These are phyloP conservation scores for Chimonanthus salicifolius DNA, from an alignment of 164 flowering plant species.

Conservation along the genomic window DNA sequence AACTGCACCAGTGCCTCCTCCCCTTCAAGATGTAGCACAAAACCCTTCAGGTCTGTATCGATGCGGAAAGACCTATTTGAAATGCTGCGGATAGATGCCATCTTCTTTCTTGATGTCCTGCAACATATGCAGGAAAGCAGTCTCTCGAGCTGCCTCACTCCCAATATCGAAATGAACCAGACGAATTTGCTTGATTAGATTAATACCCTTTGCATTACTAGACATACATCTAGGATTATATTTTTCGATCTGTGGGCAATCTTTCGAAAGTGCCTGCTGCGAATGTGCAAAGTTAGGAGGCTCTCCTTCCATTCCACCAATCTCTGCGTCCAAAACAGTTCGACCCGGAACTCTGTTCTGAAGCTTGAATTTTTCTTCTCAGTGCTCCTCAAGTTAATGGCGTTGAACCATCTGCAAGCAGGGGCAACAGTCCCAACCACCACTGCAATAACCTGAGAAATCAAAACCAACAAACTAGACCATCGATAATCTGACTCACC, in stretches of 20 bases:
- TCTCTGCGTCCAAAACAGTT: slow-evolving; percentile 38
- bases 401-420: background rate
- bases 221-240: slow-evolving; percentile 17
- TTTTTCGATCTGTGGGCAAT: background rate
- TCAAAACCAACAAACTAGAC: slow-evolving; percentile 17
- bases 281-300: background rate
- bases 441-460: background rate
- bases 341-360: slow-evolving; percentile 22
- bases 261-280: background rate
- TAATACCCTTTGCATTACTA: slow-evolving; percentile 29
- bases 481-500: slow-evolving; percentile 55
- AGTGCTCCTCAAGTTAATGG: background rate
- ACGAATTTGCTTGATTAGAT: slow-evolving; percentile 40
- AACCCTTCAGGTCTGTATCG: background rate
- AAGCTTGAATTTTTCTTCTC: background rate
- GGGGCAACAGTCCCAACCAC: background rate
- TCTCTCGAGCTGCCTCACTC: slow-evolving; percentile 15
- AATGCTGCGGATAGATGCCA: slow-evolving; percentile 6
- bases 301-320: slow-evolving; percentile 35
- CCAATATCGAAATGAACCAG: slow-evolving; percentile 24
- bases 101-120: background rate
- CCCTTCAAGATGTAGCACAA: slow-evolving; percentile 57
- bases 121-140: background rate
- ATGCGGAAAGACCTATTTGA: slow-evolving; percentile 8
- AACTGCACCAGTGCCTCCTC: slow-evolving; percentile 41